Conservation (phyloP, 2,329 filamentous ascomycete genomes). For the Cytospora piceae region DNA sequence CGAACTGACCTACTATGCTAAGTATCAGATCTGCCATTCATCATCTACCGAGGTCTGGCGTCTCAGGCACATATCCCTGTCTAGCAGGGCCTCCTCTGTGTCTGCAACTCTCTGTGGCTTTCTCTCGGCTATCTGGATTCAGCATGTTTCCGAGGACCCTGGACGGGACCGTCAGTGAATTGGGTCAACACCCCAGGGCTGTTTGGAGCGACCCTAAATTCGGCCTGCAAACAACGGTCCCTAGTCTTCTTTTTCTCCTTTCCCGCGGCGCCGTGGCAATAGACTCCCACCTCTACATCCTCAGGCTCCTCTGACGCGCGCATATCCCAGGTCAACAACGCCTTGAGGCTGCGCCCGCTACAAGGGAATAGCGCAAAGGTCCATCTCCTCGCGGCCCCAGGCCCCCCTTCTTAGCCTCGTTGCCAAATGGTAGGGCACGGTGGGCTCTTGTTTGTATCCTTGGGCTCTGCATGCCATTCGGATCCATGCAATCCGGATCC, state of each 20-base stretch:
- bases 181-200: not conserved
- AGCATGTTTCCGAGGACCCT: conserved; percentile 28
- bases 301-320: conserved; percentile 1
- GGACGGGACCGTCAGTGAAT: not conserved
- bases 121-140: conserved; percentile 27
- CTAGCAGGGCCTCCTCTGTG: not conserved
- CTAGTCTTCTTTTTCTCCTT: conserved; percentile 20
- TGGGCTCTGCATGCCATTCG: conserved; percentile 16
- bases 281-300: not conserved
- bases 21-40: not conserved
- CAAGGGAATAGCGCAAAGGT: not conserved
- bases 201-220: conserved; percentile 4
- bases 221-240: conserved; percentile 23
- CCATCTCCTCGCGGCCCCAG: conserved; percentile 13
- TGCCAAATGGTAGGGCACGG: conserved; percentile 10
- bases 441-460: conserved; percentile 8
- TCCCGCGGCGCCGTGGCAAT: conserved; percentile 10
- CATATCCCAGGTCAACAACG: not conserved
- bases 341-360: not conserved
- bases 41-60: conserved; percentile 1
- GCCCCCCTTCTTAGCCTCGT: conserved; percentile 14
- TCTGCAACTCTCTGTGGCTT: conserved; percentile 18
- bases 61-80: conserved; percentile 17
- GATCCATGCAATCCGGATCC: conserved; percentile 20
- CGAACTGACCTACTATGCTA: too few relatives aligned